Evolutionary conservation across 768 basidiomycete species (phyloP), one percentile per base, ranked within the genome.

Genomic region (Leccinum subtestaceum): DNA sequence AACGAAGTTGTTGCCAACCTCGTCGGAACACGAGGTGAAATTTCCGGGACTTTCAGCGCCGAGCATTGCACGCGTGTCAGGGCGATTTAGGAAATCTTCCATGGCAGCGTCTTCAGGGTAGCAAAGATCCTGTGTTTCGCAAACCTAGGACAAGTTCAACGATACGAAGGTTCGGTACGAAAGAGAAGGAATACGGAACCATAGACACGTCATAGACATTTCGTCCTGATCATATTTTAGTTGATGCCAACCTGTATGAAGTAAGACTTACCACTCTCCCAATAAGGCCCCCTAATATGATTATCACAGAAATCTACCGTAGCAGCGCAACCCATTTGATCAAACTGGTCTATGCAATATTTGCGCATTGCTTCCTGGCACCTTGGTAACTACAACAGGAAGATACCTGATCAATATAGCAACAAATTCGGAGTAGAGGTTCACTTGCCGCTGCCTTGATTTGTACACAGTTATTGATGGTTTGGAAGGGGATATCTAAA

Each of bases 271-370:
- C 77, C 70, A 58, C 75, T 74, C 49, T 64, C 52, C 63, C 68
- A 67, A 68, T 78, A 80, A 2, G 76, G 73, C 4, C 62, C 73
- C 34, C 77, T 81, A 12, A 92, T 69, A 60, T 84, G 78, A 21
- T 67, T 71, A 53, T 83, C 77, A 70, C 92, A 94, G 70, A 91
- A 91, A 10, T 62, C 70, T 52, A 84, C 77, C 2, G 90, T 87
- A 12, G 85, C 86, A n/a, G 72, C 74, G 65, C 91, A 93, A 59
- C 81, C 77, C 38, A 88, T 84, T 21, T 77, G 71, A 69, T 94
- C 89, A 62, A 86, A 86, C 15, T 59, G 60, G 56, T 90, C 81
- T 31, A 91, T 77, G 61, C 91, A 93, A 48, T 76, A 76, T 46
- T 77, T 70, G n/a, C 78, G 72, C 69, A 88, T 78, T 38, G 78